phyloP scores from a whole-genome alignment of 306 rosid genomes.

The Cicer bijugum region DNA sequence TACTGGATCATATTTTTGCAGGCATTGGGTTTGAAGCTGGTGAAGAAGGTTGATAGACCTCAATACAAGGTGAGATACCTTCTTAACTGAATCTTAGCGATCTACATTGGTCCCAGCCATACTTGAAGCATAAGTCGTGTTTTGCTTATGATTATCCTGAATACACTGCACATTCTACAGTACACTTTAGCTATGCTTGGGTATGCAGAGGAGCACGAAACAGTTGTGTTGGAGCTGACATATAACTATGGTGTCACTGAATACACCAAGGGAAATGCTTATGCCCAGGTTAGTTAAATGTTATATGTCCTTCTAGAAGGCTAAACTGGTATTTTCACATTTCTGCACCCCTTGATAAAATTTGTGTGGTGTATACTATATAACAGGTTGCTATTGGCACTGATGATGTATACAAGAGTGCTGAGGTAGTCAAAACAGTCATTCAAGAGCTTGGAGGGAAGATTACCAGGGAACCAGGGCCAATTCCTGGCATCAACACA shows the following conservation, averaged over 20 bases:
- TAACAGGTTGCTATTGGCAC: conserved; percentile 86
- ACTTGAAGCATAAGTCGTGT: background rate
- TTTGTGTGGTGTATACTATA: conserved; percentile 18
- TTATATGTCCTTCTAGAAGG: conserved; percentile 16
- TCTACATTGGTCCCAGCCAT: conserved; percentile 14
- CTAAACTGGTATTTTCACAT: conserved; percentile 26
- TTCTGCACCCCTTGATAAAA: conserved; percentile 26
- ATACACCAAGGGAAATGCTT: conserved; percentile 91
- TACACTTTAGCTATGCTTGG: conserved; percentile 84
- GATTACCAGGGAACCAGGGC: conserved; percentile 88
- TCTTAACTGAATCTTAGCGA: conserved; percentile 4
- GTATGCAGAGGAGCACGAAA: conserved; percentile 83
- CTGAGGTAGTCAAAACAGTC: conserved; percentile 71
- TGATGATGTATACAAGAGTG: conserved; percentile 95
- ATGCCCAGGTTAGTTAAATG: conserved; percentile 72
- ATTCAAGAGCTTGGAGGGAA: conserved; percentile 93
- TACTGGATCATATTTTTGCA: conserved; percentile 47
- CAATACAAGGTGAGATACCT: conserved; percentile 72
- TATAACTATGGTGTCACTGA: conserved; percentile 93
- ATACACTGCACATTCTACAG: conserved; percentile 54
- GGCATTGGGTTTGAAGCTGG: conserved; percentile 84
- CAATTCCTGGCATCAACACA: conserved; percentile 86
- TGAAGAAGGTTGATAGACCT: conserved; percentile 80
- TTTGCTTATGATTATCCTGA: conserved; percentile 25
- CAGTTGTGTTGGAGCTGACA: conserved; percentile 88